Percentiles rank a stretch among this genome's conserved stretches.
phyloP scores from a whole-genome alignment of 2,329 filamentous ascomycete genomes.

The Neopestalotiopsis clavispora region DNA sequence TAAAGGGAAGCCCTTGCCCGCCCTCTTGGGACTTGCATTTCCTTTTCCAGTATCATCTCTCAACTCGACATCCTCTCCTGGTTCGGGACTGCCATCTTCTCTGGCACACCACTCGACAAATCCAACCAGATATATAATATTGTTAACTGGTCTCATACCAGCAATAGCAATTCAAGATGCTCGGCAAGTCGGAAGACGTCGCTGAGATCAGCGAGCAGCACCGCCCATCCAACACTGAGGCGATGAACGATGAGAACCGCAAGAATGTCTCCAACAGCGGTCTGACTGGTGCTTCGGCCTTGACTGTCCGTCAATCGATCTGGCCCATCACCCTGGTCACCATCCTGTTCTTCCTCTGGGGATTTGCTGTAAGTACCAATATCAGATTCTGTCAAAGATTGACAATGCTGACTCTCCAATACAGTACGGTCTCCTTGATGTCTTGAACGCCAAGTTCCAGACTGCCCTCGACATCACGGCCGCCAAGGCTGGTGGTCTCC shows the following conservation, averaged over 20 bases:
- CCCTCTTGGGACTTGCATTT: not conserved
- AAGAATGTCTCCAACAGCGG: constrained; percentile 13
- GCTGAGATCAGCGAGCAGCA: constrained; percentile 8
- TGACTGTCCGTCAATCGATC: constrained; percentile 13
- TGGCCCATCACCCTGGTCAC: constrained; percentile 17
- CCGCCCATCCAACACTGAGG: constrained; percentile 10
- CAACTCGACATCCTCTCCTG: not conserved
- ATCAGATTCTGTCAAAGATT: not conserved
- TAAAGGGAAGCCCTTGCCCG: constrained; percentile 7
- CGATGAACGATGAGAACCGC: constrained; percentile 4
- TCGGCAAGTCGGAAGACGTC: constrained; percentile 13
- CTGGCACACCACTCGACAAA: not conserved
- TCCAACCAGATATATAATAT: not conserved
- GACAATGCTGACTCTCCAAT: not conserved
- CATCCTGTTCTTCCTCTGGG: constrained; percentile 21
- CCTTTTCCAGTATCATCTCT: not conserved
- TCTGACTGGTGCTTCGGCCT: constrained; percentile 12
- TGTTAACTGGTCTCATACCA: not conserved
- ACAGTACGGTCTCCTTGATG: constrained; percentile 18
- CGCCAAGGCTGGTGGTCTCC: constrained; percentile 51
- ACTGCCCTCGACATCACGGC: constrained; percentile 48
- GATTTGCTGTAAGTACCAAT: constrained; percentile 14
- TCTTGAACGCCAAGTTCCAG: constrained; percentile 32
- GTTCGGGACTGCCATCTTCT: not conserved
- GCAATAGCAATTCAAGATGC: not conserved